Percentiles rank a stretch among this genome's conserved stretches.
Evolutionary conservation across 2,329 filamentous ascomycete genomes (phyloP).

Genomic region (Penicillium sp.): DNA sequence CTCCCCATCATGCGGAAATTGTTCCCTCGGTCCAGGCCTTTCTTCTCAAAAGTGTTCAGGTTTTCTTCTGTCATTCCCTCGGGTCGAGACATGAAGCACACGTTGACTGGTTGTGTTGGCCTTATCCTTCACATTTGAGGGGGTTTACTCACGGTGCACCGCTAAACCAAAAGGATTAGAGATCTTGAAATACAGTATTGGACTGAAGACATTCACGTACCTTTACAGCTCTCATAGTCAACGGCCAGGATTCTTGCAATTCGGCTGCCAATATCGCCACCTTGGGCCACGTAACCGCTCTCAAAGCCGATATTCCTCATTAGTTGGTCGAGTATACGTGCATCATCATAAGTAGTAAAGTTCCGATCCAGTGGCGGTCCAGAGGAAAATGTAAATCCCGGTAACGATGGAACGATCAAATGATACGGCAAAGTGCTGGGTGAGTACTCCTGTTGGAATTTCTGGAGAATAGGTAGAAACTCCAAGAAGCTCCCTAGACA

Average conservation of each 20-base stretch:
- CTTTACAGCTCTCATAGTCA: conserved; percentile 29
- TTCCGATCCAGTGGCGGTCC: conserved; percentile 26
- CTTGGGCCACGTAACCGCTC: conserved; percentile 28
- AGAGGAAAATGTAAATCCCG: conserved; percentile 29
- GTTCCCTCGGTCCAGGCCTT: conserved; percentile 23
- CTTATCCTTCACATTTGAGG: not conserved
- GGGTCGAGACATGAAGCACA: conserved; percentile 23
- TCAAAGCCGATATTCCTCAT: conserved; percentile 29
- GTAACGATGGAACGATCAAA: conserved; percentile 30
- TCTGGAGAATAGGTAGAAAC: conserved; percentile 29
- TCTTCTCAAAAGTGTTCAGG: conserved; percentile 24
- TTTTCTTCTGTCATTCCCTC: conserved; percentile 19
- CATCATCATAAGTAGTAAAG: conserved; percentile 21
- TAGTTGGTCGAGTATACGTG: conserved; percentile 25
- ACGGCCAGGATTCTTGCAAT: conserved; percentile 22
- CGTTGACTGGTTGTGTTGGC: conserved; percentile 25
- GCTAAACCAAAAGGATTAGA: too few species aligned
- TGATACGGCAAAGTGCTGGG: conserved; percentile 27
- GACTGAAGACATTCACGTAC: conserved; percentile 7
- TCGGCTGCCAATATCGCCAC: conserved; percentile 30
- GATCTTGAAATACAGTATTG: too few species aligned
- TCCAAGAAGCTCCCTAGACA: conserved; percentile 30
- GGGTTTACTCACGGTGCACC: conserved; percentile 25
- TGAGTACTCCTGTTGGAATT: conserved; percentile 24
- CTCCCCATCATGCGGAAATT: conserved; percentile 18